Evolutionary conservation across 1,284 basidiomycete genomes (phyloP), one percentile per base, ranked within the genome.

Genomic region (Cutaneotrichosporon sp.): DNA sequence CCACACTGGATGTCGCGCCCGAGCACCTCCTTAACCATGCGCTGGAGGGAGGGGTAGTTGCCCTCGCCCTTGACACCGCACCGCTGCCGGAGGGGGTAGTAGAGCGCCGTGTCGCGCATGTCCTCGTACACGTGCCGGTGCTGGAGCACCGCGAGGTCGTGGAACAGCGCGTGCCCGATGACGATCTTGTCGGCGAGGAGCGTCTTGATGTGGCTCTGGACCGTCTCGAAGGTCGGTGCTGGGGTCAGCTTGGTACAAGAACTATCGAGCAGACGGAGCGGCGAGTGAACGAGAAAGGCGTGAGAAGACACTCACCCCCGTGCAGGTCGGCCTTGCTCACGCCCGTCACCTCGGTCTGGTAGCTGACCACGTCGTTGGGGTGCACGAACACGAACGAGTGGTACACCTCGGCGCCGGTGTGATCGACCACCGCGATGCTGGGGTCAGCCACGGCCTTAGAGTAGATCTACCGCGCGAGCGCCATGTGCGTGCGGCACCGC

Each of bases 81-180:
- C 5, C 62, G 33, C 29, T 62, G 33, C 6, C 81, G 76, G 11
- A 84, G 69, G 8, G 82, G 82, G 38, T 79, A 75, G 62, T 81
- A 84, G 13, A 79, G 78, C 3, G 81, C 74, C 20, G 84, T 85
- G 68, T 85, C 84, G 25, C 84, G 76, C 24, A 81, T 77, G 49
- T 80, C 68, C 55, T 79, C 74, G 52, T 80, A 77, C 0, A 82
- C 81, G 66, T 84, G 82, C 25, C 79, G 77, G 50, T 84, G 77
- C 18, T 81, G 68, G 24, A 85, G 71, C 16, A 79, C 91, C 75
- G 89, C 88, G 18, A 97, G 81, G 79, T 98, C 95, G 69, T 98
- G 94, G 71, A 89, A 85, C 3, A 98, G 82, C 0, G 95, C 93
- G 75, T 98, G 95, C 0, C 95, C 97, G 4, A 99, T 84, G 20